Evolutionary conservation across 2,329 filamentous ascomycete species (phyloP).

Genomic region (Aspergillus brunneoviolaceus): DNA sequence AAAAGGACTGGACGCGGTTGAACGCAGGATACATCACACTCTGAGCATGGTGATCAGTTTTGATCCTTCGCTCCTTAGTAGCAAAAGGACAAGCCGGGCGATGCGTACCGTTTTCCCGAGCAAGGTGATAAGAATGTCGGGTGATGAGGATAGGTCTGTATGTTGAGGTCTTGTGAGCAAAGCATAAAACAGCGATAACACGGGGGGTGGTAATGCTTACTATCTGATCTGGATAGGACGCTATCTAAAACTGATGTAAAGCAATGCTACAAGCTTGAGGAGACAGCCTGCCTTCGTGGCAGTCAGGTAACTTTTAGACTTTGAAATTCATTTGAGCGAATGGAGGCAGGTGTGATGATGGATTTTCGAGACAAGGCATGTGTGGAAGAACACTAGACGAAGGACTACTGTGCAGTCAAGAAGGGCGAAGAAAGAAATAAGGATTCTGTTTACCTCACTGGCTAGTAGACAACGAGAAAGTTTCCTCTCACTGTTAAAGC

Average conservation of each 20-base stretch:
- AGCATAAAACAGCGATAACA: neutral
- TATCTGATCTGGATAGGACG: too few relatives aligned
- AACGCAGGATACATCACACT: conserved; percentile 7
- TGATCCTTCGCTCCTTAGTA: neutral
- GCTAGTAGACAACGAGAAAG: too few relatives aligned
- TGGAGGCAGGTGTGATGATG: neutral
- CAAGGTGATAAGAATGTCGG: neutral
- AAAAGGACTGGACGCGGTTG: conserved; percentile 18
- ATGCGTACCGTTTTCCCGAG: neutral
- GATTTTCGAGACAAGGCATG: neutral
- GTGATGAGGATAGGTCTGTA: too few relatives aligned
- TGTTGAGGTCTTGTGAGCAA: too few relatives aligned
- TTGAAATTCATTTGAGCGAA: neutral
- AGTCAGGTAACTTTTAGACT: too few relatives aligned
- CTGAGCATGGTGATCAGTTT: neutral
- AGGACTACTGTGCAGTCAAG: neutral
- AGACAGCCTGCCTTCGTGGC: too few relatives aligned
- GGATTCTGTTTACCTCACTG: too few relatives aligned
- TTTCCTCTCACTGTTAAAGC: too few relatives aligned
- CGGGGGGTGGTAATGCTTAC: too few relatives aligned
- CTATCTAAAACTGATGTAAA: too few relatives aligned
- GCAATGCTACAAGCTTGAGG: too few relatives aligned
- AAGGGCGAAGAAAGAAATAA: too few relatives aligned
- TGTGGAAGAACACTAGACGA: neutral
- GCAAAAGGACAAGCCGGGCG: neutral